These are phyloP conservation scores for Termitomyces sp. DNA, from an alignment of 768 basidiomycete genomes.

Conservation along the genomic window DNA sequence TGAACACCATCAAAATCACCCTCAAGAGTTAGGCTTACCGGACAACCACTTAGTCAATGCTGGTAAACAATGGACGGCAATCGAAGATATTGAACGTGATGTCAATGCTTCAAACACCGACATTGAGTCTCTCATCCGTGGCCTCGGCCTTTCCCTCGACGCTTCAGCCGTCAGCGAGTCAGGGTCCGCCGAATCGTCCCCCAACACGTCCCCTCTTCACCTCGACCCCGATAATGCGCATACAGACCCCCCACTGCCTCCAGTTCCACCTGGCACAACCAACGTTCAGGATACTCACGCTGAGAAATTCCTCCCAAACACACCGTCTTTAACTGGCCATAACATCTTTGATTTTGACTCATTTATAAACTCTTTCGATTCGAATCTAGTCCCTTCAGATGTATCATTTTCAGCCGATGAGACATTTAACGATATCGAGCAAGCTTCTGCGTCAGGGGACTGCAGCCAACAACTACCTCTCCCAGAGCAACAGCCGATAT, in stretches of 20 bases:
- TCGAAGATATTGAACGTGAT: conserved; percentile 64
- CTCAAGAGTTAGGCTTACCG: neutral
- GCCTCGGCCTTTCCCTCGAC: conserved; percentile 29
- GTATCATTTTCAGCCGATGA: conserved; percentile 1
- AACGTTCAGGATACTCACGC: neutral
- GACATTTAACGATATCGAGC: conserved; percentile 4
- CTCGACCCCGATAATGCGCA: conserved; percentile 5
- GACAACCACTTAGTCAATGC: conserved; percentile 1
- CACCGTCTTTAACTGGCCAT: neutral
- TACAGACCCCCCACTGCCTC: neutral
- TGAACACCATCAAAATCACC: conserved; percentile 14
- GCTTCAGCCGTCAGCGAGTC: neutral
- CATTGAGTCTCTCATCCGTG: conserved; percentile 68
- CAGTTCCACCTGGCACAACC: neutral
- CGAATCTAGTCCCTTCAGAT: neutral
- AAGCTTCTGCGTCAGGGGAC: neutral
- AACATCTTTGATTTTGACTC: conserved; percentile 14
- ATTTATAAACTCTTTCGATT: conserved; percentile 11
- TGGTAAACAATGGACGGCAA: conserved; percentile 39
- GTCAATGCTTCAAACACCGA: conserved; percentile 65
- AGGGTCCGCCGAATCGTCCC: conserved; percentile 2
- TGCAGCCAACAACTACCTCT: neutral
- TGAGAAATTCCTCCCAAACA: neutral
- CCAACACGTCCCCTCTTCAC: conserved; percentile 6
- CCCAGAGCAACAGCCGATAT: neutral